Evolutionary conservation across 345 rosid genomes (phyloP), one percentile per base, ranked within the genome.

Genomic region (Chamaenerion angustifolium): DNA sequence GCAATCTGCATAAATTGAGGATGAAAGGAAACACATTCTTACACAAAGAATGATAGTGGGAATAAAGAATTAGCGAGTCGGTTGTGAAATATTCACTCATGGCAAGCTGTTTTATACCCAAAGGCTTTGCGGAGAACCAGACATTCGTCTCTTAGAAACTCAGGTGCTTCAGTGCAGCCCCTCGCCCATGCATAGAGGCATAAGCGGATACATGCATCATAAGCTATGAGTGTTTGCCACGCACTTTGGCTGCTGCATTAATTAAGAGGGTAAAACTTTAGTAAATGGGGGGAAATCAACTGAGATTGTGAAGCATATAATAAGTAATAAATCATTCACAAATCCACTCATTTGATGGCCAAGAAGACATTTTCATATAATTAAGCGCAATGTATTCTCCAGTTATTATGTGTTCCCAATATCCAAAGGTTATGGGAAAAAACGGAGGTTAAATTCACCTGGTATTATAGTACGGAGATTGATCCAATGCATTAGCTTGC

Each of bases 181-280:
- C 67, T 76, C 51, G 93, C 88, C 98, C 96, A 92, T 27, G 82
- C 76, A 63, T 68, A 66, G 47, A 86, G 73, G 62, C 95, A 86
- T 43, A 86, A 64, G 25, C 98, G 87, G 53, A 87, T 77, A 55
- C 95, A 92, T 62, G 98, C 98, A 72, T 92, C 98, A 71, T 92
- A 83, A 40, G 98, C 77, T 58, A 90, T 61, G 45, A 90, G 73
- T 64, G 86, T 80, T 75, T 92, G 95, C 98, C 96, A 86, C 16
- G 95, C 95, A 68, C 72, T 68, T 61, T 83, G 96, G 57, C 80
- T 84, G 60, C 98, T 83, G 80, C 66, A 62, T 23, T 31, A 56
- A 54, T 43, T 31, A 8, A 50, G 54, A 46, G 9, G 35, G 17
- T 21, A 40, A 58, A 12, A 5, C 45, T 42, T 31, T 52, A 11